These are phyloP conservation scores for Flaveria sonorensis DNA, from an alignment of 129 eudicot species.

Conservation along the genomic window DNA sequence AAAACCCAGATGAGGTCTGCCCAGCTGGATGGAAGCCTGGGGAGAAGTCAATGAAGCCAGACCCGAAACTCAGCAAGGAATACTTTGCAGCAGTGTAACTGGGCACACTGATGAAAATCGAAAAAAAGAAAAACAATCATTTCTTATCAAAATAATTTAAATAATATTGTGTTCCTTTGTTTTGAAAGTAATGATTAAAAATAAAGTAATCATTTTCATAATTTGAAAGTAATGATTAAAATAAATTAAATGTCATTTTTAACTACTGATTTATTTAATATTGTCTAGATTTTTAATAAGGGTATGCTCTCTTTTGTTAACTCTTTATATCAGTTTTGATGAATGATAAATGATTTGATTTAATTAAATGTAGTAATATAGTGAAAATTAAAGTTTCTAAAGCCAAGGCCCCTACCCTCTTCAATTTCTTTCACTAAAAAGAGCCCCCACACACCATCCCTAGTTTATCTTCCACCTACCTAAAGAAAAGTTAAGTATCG, in stretches of 20 bases:
- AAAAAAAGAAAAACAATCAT: background rate
- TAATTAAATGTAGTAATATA: background rate
- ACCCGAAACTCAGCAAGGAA: constrained; percentile 93
- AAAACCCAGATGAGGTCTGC: constrained; percentile 97
- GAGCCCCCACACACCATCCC: background rate
- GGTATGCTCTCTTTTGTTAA: background rate
- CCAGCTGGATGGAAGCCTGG: constrained; percentile 99
- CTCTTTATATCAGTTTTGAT: background rate
- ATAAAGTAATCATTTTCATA: too few relatives aligned
- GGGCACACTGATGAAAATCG: background rate
- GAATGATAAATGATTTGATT: background rate
- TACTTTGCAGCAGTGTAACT: constrained; percentile 76
- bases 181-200: background rate
- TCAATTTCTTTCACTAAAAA: background rate
- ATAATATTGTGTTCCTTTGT: background rate
- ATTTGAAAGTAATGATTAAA: background rate
- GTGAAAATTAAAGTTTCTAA: background rate
- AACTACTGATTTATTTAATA: background rate
- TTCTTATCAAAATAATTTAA: background rate
- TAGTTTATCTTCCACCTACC: background rate
- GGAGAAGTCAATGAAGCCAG: constrained; percentile 96
- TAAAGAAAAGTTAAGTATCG: too few relatives aligned
- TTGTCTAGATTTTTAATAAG: background rate
- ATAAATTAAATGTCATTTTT: background rate
- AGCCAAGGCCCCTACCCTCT: background rate